These are phyloP conservation scores for Colletotrichum liriopes DNA, from an alignment of 2,329 filamentous ascomycete species.

Conservation along the genomic window DNA sequence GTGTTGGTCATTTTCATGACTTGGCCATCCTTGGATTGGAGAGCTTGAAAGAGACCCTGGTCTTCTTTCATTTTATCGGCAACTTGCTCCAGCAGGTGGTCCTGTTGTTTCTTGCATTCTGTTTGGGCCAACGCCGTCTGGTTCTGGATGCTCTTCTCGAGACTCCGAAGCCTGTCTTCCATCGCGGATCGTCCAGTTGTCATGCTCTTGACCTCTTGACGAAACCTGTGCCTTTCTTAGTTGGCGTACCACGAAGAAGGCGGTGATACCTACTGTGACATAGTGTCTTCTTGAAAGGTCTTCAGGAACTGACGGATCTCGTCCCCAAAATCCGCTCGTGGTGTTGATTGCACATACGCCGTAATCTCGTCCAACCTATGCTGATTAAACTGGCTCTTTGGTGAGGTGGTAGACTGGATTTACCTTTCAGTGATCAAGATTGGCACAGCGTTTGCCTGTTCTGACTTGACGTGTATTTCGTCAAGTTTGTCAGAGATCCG, in stretches of 20 bases:
- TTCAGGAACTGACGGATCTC: not conserved
- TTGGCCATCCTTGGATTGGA: conserved; percentile 18
- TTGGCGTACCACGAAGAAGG: not conserved
- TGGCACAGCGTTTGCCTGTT: not conserved
- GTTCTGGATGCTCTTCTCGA: conserved; percentile 17
- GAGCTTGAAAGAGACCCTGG: conserved; percentile 23
- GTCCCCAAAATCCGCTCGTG: not conserved
- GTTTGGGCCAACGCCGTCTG: not conserved
- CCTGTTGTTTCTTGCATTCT: conserved; percentile 7
- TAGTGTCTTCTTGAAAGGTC: conserved; percentile 11
- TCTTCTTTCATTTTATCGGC: conserved; percentile 33
- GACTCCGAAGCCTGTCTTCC: conserved; percentile 13
- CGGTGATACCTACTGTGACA: not conserved
- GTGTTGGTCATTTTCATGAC: not conserved
- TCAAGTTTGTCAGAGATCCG: conserved; percentile 11
- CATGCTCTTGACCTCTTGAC: not conserved
- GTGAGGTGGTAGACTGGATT: too few relatives aligned
- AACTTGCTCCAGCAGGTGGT: conserved; percentile 20
- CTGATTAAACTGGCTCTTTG: not conserved
- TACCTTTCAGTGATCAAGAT: conserved; percentile 9
- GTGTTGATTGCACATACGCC: not conserved
- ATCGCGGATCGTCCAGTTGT: not conserved
- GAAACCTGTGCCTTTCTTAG: conserved; percentile 1
- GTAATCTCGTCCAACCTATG: conserved; percentile 26
- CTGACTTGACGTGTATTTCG: conserved; percentile 1